These are phyloP conservation scores for Medicago arabica DNA, from an alignment of 306 rosid genomes.

Conservation along the genomic window DNA sequence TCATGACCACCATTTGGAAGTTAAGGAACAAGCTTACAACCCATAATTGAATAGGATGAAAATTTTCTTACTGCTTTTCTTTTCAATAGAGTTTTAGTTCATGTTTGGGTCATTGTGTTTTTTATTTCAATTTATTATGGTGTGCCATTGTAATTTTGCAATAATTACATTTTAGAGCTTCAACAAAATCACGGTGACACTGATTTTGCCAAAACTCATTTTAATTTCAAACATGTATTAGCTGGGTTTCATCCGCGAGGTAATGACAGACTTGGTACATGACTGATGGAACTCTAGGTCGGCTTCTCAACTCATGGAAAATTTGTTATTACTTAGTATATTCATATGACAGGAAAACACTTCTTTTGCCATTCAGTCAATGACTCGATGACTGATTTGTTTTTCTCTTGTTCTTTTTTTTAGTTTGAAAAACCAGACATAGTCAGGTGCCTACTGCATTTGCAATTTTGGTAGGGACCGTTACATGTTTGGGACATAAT, in stretches of 20 bases:
- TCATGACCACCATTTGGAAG: not conserved
- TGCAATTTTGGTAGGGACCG: conserved; percentile 25
- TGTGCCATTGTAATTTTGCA: no score
- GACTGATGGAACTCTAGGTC: no score
- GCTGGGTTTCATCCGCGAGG: no score
- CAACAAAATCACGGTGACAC: no score
- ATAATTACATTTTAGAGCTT: no score
- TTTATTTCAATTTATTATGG: no score
- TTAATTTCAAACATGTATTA: no score
- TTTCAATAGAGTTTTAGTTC: no score
- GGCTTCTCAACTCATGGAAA: not conserved
- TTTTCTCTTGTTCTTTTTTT: not conserved
- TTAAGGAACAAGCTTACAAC: not conserved
- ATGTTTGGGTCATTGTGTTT: no score
- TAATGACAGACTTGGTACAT: no score
- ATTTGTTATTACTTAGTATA: not conserved
- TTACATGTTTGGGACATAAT: conserved; percentile 50
- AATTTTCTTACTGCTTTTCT: not conserved
- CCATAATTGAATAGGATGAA: not conserved
- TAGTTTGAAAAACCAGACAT: conserved; percentile 40
- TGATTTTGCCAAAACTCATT: no score
- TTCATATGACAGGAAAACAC: not conserved
- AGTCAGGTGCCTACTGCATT: conserved; percentile 33
- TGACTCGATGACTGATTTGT: not conserved
- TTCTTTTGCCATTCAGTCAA: not conserved